Evolutionary conservation across 352 stramenopile species (phyloP), one percentile per base, ranked within the genome.

Genomic region (Phytophthora megakarya): DNA sequence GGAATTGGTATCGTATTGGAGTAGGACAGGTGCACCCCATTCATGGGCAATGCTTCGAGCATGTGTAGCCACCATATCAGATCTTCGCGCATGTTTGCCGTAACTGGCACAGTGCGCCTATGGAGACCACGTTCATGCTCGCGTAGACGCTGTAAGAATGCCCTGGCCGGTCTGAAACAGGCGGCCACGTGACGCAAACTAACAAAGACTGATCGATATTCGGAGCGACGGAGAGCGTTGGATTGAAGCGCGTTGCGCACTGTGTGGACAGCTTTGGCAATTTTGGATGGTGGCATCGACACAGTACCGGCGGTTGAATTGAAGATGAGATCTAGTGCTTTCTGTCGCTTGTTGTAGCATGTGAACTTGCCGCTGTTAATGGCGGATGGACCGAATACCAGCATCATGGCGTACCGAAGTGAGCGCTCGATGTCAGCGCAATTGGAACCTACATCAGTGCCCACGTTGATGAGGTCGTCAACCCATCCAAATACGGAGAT

Each of bases 311-410:
- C 2, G 0, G 7, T 21, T 0, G 61, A 65, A 33, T 67, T 45
- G 25, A 74, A 74, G 1, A 52, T 15, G 0, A 70, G 19, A 0
- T 55, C 66, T 1, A 74, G 37, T 2, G 56, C 39, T n/a, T 70
- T 59, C 6, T 63, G 50, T 1, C 16, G 33, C 2, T 11, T 16
- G 2, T 23, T 26, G 46, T 61, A 75, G 0, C 37, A 19, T 1
- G 56, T 30, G 15, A 68, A 71, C 11, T 68, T 75, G 10, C 62
- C 45, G n/a, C 67, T 51, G 35, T 71, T 71, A n/a, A 71, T 65
- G 0, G 54, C 55, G 5, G 13, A 6, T 3, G 39, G 15, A 3
- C 48, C 40, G 12, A 70, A 21, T 0, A 73, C 59, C 0, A 13
- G 12, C 0, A 61, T 1, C 65, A 73, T 65, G 1, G 58, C 53